These are phyloP conservation scores for Salix brachista DNA, from an alignment of 345 rosid species.

Conservation along the genomic window DNA sequence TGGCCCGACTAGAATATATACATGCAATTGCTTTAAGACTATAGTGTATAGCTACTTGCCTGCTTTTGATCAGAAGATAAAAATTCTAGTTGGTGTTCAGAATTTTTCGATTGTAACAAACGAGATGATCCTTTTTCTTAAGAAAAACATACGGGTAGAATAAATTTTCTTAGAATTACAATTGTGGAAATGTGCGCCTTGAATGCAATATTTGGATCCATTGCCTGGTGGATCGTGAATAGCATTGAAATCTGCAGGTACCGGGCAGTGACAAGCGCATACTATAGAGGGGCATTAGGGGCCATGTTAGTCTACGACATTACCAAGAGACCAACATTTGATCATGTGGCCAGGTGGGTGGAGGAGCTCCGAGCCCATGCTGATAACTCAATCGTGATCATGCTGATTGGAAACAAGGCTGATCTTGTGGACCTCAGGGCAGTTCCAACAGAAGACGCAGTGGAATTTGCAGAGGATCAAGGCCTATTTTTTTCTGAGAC, in stretches of 20 bases:
- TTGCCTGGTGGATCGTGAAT: not conserved
- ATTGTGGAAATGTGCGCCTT: not conserved
- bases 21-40: not conserved
- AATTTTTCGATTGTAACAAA: not conserved
- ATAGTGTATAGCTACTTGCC: not conserved
- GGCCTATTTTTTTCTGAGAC: constrained; percentile 74
- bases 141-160: not conserved
- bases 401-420: constrained; percentile 72
- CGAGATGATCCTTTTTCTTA: not conserved
- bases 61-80: not conserved
- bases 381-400: constrained; percentile 69
- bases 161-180: not conserved
- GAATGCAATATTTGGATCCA: not conserved
- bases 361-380: constrained; percentile 51
- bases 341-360: constrained; percentile 21
- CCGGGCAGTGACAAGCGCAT: constrained; percentile 78
- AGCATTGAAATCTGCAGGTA: constrained; percentile 37
- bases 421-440: constrained; percentile 64
- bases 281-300: constrained; percentile 72
- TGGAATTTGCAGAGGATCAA: constrained; percentile 77
- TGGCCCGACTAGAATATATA: not conserved
- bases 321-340: constrained; percentile 58
- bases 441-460: constrained; percentile 63
- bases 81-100: too few relatives aligned
- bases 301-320: constrained; percentile 75